A percentile compares a stretch with the other conserved stretches of the same genome.
These are phyloP conservation scores for Neonectria neomacrospora DNA, from an alignment of 2,329 filamentous ascomycete genomes.

Conservation along the genomic window DNA sequence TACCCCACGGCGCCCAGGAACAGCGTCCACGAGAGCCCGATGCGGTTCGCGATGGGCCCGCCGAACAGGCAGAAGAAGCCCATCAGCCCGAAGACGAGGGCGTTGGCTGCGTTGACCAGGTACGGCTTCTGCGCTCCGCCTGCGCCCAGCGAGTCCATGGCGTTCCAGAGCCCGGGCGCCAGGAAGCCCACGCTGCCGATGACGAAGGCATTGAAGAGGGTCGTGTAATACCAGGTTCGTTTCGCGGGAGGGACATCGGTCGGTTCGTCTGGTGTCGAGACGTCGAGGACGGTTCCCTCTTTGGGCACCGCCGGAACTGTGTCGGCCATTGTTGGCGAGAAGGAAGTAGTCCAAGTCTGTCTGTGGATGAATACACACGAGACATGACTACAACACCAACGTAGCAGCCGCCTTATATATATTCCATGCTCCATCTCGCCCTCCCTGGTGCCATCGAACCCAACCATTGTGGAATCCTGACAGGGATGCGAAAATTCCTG, in stretches of 20 bases:
- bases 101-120: constrained; percentile 57
- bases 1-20: constrained; percentile 58
- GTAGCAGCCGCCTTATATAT: background rate
- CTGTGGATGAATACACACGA: no score
- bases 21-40: constrained; percentile 52
- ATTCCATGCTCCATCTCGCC: background rate
- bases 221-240: constrained; percentile 59
- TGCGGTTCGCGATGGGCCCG: constrained; percentile 19
- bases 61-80: constrained; percentile 16
- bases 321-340: background rate
- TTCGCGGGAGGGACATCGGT: background rate
- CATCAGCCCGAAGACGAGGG: constrained; percentile 24
- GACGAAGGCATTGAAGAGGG: constrained; percentile 64
- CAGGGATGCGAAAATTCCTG: background rate
- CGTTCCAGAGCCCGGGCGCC: constrained; percentile 56
- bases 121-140: constrained; percentile 53
- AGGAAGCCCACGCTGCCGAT: constrained; percentile 59
- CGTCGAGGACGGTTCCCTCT: background rate
- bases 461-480: background rate
- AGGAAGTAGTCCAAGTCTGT: no score
- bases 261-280: background rate
- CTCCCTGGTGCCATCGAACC: background rate
- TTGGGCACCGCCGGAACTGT: background rate
- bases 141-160: constrained; percentile 64
- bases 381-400: background rate